Base-by-base conservation (phyloP, 2,329 filamentous ascomycete genomes). In the Daldinia sp. region DNA sequence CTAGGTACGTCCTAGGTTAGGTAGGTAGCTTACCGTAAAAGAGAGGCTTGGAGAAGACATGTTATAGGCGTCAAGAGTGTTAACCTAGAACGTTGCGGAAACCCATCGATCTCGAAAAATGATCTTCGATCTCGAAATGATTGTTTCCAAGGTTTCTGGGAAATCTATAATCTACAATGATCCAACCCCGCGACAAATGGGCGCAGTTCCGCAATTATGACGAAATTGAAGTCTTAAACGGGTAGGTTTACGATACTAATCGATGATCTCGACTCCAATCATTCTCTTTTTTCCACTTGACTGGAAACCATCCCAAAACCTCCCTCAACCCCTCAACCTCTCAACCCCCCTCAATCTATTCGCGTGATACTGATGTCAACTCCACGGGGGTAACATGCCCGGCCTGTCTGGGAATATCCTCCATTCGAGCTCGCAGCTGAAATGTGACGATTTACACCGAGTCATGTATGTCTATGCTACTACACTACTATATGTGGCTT, bases 141-240 rank as follows among this genome's bases (percentile, higher is more conserved):
- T 58, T 41, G 21, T 45, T 66, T 59, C 45, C 48, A 60, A 60
- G 55, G 25, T 61, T 60, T 43, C 19, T 49, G 3, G 35, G 15
- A 43, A 57, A 32, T 58, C 37, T 55, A 35, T 43, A 63, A 34
- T 35, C 17, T 50, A n/a, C 10, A n/a, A 47, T 52, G 52, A 57
- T 8, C 29, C 39, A 61, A 39, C 61, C 64, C 64, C 58, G 61
- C 64, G 61, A 61, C 57, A 51, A 58, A 64, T 61, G 58, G 32
- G 37, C 50, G 45, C n/a, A 57, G 64, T 64, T 64, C 58, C 58
- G 58, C 61, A 60, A 30, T 61, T 62, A 67, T 67, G 64, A 67
- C 64, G 58, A 52, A 51, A 48, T 51, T 64, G 64, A 64, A 51
- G 64, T 13, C 57, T 56, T 49, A 35, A 53, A 57, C 27, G 35